phyloP scores from a whole-genome alignment of 2,329 filamentous ascomycete species.

The Aspergillus alliaceus region DNA sequence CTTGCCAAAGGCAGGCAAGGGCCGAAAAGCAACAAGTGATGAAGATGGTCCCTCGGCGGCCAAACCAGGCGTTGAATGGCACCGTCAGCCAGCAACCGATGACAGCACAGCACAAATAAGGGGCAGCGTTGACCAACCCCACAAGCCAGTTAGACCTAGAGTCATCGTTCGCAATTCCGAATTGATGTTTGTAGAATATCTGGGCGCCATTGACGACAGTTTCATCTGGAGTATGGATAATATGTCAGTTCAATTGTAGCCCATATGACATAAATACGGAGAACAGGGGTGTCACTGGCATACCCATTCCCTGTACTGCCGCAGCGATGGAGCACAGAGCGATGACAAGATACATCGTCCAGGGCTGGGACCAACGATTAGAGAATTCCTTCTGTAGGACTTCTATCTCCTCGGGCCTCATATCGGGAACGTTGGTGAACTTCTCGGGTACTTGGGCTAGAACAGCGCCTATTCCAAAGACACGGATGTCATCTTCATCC shows the following conservation, averaged over 20 bases:
- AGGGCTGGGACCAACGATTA: conserved; percentile 69
- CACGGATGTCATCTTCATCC: conserved; percentile 56
- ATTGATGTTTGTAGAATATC: conserved; percentile 62
- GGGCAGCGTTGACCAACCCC: conserved; percentile 60
- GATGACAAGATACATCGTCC: conserved; percentile 65
- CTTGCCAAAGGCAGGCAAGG: conserved; percentile 55
- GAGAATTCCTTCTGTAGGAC: conserved; percentile 61
- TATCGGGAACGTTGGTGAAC: conserved; percentile 52
- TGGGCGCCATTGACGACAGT: conserved; percentile 70
- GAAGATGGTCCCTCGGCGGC: conserved; percentile 74
- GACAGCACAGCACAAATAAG: conserved; percentile 64
- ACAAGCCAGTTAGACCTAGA: conserved; percentile 35
- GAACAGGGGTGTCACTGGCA: background rate
- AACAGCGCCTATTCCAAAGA: conserved; percentile 61
- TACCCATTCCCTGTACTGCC: conserved; percentile 62
- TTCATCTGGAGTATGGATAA: conserved; percentile 51
- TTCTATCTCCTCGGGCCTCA: conserved; percentile 59
- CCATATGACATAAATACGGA: background rate
- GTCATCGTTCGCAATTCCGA: conserved; percentile 54
- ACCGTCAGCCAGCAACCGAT: conserved; percentile 73
- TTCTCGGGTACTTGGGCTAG: conserved; percentile 56
- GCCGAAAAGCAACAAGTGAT: conserved; percentile 69
- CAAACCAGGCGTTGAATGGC: conserved; percentile 69
- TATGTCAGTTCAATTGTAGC: background rate
- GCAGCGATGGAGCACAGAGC: conserved; percentile 66